These are phyloP conservation scores for Wickerhamiella allomyrinae DNA, from an alignment of 805 yeast genomes.

Conservation along the genomic window DNA sequence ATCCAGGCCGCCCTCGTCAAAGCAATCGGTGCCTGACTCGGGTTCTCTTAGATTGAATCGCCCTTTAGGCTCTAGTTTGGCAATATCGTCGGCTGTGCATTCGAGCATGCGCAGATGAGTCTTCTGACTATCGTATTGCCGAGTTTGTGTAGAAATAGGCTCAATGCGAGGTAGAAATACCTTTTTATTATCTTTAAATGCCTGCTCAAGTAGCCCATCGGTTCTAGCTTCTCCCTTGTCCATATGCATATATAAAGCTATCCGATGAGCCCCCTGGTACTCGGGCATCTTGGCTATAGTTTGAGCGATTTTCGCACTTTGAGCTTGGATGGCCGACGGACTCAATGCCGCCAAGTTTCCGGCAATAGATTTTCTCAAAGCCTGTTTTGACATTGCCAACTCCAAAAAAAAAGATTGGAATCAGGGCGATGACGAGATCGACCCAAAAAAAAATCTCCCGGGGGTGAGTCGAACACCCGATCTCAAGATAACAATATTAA, in stretches of 20 bases:
- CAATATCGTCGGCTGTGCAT: conserved; percentile 29
- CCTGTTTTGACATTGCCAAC: conserved; percentile 7
- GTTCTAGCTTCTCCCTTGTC: conserved; percentile 59
- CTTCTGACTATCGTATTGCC: conserved; percentile 22
- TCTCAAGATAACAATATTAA: conserved; percentile 17
- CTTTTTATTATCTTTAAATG: conserved; percentile 36
- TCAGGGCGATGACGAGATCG: no score
- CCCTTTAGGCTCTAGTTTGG: conserved; percentile 47
- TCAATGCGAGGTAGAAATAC: conserved; percentile 30
- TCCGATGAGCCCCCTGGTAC: conserved; percentile 31
- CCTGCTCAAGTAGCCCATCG: conserved; percentile 33
- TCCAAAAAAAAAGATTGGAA: not conserved
- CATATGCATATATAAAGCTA: conserved; percentile 71
- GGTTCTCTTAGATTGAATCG: conserved; percentile 61
- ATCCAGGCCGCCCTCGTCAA: conserved; percentile 38
- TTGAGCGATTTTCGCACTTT: conserved; percentile 13
- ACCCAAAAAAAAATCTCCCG: conserved; percentile 12
- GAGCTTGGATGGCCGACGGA: conserved; percentile 2
- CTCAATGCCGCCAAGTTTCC: conserved; percentile 3
- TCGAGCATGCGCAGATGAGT: conserved; percentile 43
- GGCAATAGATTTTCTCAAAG: conserved; percentile 11
- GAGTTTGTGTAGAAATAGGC: conserved; percentile 37
- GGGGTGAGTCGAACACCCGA: conserved; percentile 20
- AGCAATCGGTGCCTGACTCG: conserved; percentile 16
- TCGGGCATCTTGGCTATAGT: conserved; percentile 21